phyloP scores from a whole-genome alignment of 2,329 filamentous ascomycete species.

The Cladosporium sp. region DNA sequence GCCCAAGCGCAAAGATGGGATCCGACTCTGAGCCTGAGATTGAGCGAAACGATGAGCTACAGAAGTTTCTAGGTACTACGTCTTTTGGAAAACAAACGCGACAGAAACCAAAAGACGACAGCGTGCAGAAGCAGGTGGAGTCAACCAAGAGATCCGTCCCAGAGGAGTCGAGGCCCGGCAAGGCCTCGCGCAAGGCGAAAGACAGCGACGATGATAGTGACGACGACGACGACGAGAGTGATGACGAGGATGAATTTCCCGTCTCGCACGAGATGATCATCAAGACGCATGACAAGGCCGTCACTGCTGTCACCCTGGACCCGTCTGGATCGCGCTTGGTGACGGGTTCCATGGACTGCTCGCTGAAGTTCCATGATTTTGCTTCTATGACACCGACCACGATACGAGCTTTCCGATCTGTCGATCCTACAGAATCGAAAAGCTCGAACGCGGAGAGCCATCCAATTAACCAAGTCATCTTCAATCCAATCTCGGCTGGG shows the following conservation, averaged over 20 bases:
- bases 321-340: slow-evolving; percentile 76
- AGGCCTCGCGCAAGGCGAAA: slow-evolving; percentile 20
- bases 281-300: slow-evolving; percentile 83
- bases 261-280: slow-evolving; percentile 88
- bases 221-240: slow-evolving; percentile 54
- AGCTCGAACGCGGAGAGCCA: slow-evolving; percentile 73
- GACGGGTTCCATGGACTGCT: slow-evolving; percentile 87
- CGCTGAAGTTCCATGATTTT: slow-evolving; percentile 89
- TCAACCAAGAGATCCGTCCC: slow-evolving; percentile 56
- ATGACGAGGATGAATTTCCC: slow-evolving; percentile 82
- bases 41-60: slow-evolving; percentile 60
- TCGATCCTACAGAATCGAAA: slow-evolving; percentile 80
- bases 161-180: slow-evolving; percentile 18
- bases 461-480: slow-evolving; percentile 77
- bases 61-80: slow-evolving; percentile 69
- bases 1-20: neutral
- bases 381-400: slow-evolving; percentile 93
- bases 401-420: slow-evolving; percentile 82
- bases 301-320: slow-evolving; percentile 80
- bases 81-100: slow-evolving; percentile 79
- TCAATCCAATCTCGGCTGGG: slow-evolving; percentile 74
- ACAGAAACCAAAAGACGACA: slow-evolving; percentile 43
- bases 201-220: slow-evolving; percentile 43
- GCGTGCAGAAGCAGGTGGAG: slow-evolving; percentile 75
- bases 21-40: slow-evolving; percentile 20